Conservation (phyloP, 2,329 filamentous ascomycete species). For the Trichoderma sp. region DNA sequence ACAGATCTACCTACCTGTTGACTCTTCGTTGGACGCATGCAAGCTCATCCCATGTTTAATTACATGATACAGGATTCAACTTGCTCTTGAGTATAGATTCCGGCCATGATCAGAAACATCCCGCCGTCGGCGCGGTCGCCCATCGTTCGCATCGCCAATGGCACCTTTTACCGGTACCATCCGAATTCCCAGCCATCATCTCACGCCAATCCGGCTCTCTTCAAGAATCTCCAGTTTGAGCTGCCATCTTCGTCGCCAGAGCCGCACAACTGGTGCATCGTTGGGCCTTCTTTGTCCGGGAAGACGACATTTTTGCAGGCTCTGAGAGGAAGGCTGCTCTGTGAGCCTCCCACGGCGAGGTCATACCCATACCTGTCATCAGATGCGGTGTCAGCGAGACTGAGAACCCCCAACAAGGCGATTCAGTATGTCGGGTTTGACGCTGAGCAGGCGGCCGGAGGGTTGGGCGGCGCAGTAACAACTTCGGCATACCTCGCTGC, state of each 20-base stretch:
- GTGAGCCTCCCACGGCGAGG: slow-evolving; percentile 72
- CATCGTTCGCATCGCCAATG: slow-evolving; percentile 72
- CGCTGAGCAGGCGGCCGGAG: slow-evolving; percentile 59
- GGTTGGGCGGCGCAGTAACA: slow-evolving; percentile 55
- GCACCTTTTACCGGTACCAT: slow-evolving; percentile 79
- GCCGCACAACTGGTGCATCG: slow-evolving; percentile 75
- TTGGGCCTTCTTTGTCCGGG: slow-evolving; percentile 76
- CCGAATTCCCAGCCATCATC: slow-evolving; percentile 54
- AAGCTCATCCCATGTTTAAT: not conserved
- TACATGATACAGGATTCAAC: not conserved
- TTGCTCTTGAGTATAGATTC: not conserved
- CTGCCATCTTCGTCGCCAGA: slow-evolving; percentile 59
- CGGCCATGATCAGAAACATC: slow-evolving; percentile 40
- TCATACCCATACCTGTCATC: slow-evolving; percentile 77
- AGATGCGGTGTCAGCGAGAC: slow-evolving; percentile 55
- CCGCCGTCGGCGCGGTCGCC: slow-evolving; percentile 47
- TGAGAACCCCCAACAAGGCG: slow-evolving; percentile 64
- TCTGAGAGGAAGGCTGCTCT: slow-evolving; percentile 73
- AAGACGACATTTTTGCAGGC: slow-evolving; percentile 83
- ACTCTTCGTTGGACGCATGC: not conserved
- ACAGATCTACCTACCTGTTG: too few species aligned
- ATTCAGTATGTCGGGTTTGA: slow-evolving; percentile 93
- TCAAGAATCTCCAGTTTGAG: slow-evolving; percentile 68
- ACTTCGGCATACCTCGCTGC: slow-evolving; percentile 84
- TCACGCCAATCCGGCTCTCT: slow-evolving; percentile 69